A percentile compares a stretch with the other conserved stretches of the same genome.
phyloP scores from a whole-genome alignment of 176 grass and related monocot species.

The Bromus sterilis region DNA sequence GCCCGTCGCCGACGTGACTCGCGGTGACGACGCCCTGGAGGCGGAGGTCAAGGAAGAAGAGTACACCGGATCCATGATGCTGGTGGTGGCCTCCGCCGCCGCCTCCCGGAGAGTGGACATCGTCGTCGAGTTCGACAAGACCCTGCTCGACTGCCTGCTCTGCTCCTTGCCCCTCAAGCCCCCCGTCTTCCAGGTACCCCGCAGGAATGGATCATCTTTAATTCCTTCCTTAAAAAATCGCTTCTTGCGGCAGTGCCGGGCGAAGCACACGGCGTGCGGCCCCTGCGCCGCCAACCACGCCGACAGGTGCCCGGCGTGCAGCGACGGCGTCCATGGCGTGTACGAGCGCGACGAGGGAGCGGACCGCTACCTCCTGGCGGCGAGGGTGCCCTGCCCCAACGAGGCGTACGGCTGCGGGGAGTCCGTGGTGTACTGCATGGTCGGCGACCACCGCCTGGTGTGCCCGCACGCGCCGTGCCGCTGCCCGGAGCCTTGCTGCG shows the following conservation, averaged over 20 bases:
- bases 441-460: neutral
- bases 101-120: neutral
- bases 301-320: neutral
- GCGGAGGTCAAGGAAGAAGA: too few relatives aligned
- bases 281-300: neutral
- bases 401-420: neutral
- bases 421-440: neutral
- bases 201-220: too few relatives aligned
- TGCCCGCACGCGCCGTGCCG: neutral
- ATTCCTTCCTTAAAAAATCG: too few relatives aligned
- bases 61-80: too few relatives aligned
- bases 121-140: neutral
- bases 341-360: neutral
- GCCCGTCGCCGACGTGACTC: too few relatives aligned
- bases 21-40: too few relatives aligned
- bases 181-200: neutral
- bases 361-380: neutral
- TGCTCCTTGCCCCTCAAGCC: neutral
- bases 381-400: constrained; percentile 18
- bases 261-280: neutral
- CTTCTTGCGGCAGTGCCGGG: neutral
- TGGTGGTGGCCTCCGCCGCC: neutral
- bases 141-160: neutral
- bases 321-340: neutral
- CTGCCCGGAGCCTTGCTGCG: neutral